phyloP scores from a whole-genome alignment of 805 yeast genomes.

The Wickerhamiella bombiphila region DNA sequence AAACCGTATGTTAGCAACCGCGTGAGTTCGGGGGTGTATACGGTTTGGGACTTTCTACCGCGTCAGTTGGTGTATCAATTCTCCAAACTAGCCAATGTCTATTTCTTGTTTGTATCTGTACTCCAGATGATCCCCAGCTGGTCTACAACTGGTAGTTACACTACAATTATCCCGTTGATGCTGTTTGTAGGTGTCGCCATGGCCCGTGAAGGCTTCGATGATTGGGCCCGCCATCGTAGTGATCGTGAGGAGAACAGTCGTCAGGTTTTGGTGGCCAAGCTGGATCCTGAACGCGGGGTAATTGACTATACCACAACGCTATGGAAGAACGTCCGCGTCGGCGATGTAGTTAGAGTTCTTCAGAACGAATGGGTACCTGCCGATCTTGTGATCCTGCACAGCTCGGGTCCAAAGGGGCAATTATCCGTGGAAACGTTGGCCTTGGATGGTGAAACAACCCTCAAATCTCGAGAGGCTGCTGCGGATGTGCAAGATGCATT shows the following conservation, averaged over 20 bases:
- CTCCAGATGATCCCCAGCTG: slow-evolving; percentile 92
- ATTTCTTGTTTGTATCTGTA: slow-evolving; percentile 78
- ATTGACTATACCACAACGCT: slow-evolving; percentile 23
- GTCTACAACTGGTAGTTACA: slow-evolving; percentile 93
- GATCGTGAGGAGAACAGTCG: slow-evolving; percentile 75
- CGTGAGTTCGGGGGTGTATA: slow-evolving; percentile 79
- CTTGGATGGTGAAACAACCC: slow-evolving; percentile 89
- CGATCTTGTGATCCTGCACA: slow-evolving; percentile 60
- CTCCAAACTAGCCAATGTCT: slow-evolving; percentile 81
- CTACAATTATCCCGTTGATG: slow-evolving; percentile 80
- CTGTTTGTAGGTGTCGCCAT: slow-evolving; percentile 82
- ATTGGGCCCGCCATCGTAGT: slow-evolving; percentile 68
- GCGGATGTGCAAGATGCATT: slow-evolving; percentile 37
- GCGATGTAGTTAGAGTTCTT: slow-evolving; percentile 58
- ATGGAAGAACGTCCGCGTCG: slow-evolving; percentile 81
- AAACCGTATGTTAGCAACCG: slow-evolving; percentile 49
- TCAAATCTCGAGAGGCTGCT: slow-evolving; percentile 61
- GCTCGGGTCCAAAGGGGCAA: slow-evolving; percentile 42
- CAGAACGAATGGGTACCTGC: slow-evolving; percentile 94
- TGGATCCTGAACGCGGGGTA: slow-evolving; percentile 7
- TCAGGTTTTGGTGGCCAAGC: slow-evolving; percentile 24
- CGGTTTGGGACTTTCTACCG: slow-evolving; percentile 68
- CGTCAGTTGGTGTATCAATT: slow-evolving; percentile 82
- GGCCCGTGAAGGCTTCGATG: slow-evolving; percentile 87
- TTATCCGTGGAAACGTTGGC: slow-evolving; percentile 92